Base-by-base conservation (phyloP, 202 grass and related monocot genomes). In the Setaria italica region DNA sequence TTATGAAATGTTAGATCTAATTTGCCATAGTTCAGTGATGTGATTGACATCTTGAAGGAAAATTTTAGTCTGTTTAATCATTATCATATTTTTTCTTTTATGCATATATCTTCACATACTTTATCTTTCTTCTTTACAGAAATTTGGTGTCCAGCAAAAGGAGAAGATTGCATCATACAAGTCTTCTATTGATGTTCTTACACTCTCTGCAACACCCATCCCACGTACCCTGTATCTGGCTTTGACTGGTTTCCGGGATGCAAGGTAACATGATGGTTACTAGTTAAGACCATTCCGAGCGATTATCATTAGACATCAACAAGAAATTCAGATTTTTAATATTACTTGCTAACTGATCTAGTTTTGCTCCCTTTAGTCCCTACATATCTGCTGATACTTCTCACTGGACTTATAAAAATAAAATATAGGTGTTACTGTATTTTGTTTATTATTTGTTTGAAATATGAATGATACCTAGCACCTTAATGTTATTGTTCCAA, bases 81-180 rank as follows among this genome's bases (percentile, higher is more conserved):
- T 68, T 72, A 57, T 50, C 19, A 48, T 82, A 20, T 11, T 60
- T 50, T 39, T 60, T 54, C 2, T 84, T 62, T 14, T 47, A 33
- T 56, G 21, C 16, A 37, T 56, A 37, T 80, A 54, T 45, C 8
- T 72, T 88, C 57, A 78, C 34, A 42, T 76, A 30, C 50, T 83
- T 13, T 32, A 6, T 64, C 35, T 58, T 78, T 64, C 72, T 37
- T 83, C 16, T 86, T 89, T 80, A 85, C 89, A 98, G 95, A 93
- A 94, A 62, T 98, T 98, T 84, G 95, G 95, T 42, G 95, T 98
- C 37, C 94, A 98, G 92, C 95, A 98, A 66, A 98, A 98, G 87
- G 95, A 98, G 80, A 95, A 87, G 81, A 95, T 98, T 78, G 90
- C 93, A 82, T 98, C 95, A 69, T 95, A 94, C 85, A 98, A 98